Evolutionary conservation across 257 asterid genomes (phyloP).

Genomic region (Penstemon davidsonii): DNA sequence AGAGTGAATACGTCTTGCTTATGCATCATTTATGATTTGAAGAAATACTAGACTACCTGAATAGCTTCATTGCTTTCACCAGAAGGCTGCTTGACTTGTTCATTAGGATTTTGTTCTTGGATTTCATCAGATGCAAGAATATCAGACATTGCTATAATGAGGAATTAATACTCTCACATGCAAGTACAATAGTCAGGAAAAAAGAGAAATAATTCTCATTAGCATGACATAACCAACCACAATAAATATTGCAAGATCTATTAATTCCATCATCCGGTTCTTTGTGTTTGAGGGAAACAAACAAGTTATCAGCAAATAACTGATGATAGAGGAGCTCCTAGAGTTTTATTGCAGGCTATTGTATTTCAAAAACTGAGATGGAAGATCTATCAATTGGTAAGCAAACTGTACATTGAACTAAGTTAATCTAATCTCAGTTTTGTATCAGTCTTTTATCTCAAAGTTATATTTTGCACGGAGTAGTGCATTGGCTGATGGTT

Average conservation of each 20-base stretch:
- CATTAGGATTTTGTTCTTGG: conserved; percentile 50
- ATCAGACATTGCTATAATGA: conserved; percentile 18
- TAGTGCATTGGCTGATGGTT: conserved; percentile 17
- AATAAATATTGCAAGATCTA: neutral
- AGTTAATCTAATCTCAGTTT: conserved; percentile 10
- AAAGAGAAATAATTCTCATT: conserved; percentile 4
- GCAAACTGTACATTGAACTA: conserved; percentile 1
- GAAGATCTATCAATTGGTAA: conserved; percentile 8
- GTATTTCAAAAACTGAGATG: conserved; percentile 12
- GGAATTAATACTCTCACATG: conserved; percentile 7
- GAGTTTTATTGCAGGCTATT: conserved; percentile 11
- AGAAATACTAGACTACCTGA: conserved; percentile 47
- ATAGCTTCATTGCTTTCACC: conserved; percentile 44
- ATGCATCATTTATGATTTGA: neutral
- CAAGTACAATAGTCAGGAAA: conserved; percentile 20
- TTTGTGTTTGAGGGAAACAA: neutral
- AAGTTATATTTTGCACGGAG: conserved; percentile 9
- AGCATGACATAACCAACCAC: neutral
- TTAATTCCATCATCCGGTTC: neutral
- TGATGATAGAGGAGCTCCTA: conserved; percentile 15
- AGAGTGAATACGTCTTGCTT: conserved; percentile 16
- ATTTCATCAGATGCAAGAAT: conserved; percentile 64
- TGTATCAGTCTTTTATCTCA: neutral
- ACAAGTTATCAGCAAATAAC: conserved; percentile 6
- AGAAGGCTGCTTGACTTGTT: conserved; percentile 45